Conservation (phyloP, 208 protist species). For the Leishmania braziliensis region DNA sequence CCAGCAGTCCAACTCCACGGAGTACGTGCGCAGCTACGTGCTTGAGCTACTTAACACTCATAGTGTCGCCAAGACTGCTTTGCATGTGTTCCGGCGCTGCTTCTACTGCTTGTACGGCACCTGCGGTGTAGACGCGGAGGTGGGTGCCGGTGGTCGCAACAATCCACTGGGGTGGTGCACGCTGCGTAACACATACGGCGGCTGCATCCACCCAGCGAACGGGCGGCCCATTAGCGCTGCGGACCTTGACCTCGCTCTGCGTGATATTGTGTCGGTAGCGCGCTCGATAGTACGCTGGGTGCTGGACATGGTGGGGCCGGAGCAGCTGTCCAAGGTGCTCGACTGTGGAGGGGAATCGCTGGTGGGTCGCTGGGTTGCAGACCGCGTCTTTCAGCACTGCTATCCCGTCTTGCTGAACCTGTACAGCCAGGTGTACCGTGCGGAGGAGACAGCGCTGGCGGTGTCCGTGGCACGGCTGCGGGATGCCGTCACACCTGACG, state of each 20-base stretch:
- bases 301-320: slow-evolving; percentile 47
- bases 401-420: slow-evolving; percentile 70
- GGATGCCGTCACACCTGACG: slow-evolving; percentile 62
- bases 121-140: slow-evolving; percentile 54
- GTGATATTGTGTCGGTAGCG: slow-evolving; percentile 73
- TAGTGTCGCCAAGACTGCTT: slow-evolving; percentile 31
- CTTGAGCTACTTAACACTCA: slow-evolving; percentile 52
- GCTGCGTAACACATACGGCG: slow-evolving; percentile 62
- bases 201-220: slow-evolving; percentile 66
- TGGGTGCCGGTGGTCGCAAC: slow-evolving; percentile 45
- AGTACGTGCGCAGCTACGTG: slow-evolving; percentile 45
- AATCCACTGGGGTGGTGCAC: slow-evolving; percentile 72
- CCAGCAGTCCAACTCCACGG: slow-evolving; percentile 41
- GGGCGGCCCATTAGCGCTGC: slow-evolving; percentile 46
- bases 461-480: slow-evolving; percentile 51
- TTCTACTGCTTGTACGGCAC: slow-evolving; percentile 87
- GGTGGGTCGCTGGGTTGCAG: slow-evolving; percentile 63
- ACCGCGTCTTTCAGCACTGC: slow-evolving; percentile 63
- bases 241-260: slow-evolving; percentile 72
- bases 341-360: slow-evolving; percentile 40
- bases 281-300: slow-evolving; percentile 71
- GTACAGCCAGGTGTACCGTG: slow-evolving; percentile 64
- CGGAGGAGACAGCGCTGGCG: slow-evolving; percentile 48
- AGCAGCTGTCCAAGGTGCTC: slow-evolving; percentile 33
- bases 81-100: slow-evolving; percentile 82